Base-by-base conservation (phyloP, 2,329 filamentous ascomycete genomes). In the Phaeosphaeriaceae sp. region DNA sequence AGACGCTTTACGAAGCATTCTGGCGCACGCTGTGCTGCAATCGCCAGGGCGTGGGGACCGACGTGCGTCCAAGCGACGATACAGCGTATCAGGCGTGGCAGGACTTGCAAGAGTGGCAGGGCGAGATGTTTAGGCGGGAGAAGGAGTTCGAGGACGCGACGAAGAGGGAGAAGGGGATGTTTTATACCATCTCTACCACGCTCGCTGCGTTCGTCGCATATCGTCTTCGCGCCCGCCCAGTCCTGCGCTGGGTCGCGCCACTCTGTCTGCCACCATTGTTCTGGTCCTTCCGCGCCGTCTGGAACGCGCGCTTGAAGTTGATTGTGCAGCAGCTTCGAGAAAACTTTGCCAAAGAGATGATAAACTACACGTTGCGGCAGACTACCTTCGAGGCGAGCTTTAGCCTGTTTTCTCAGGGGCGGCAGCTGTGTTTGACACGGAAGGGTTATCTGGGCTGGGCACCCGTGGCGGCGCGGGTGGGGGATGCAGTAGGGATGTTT, bases 21-120 rank as follows among this genome's bases (percentile, higher is more conserved):
- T 58, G 52, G 56, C 52, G 56, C 31, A 58, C 56, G 7, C 20
- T 54, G 7, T 48, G 48, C n/a, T 54, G 52, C 21, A 52, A 58
- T 22, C 44, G 52, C n/a, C 36, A 36, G 5, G 10, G 20, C 4
- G 9, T 25, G 10, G 31, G 41, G n/a, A 13, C 27, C 7, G 10
- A 15, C 7, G 19, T 19, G 1, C 22, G n/a, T 1, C 51, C 51
- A 10, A 19, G 6, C 9, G 42, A 53, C 19, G 51, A 53, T 11
- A n/a, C 2, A 6, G 22, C 40, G n/a, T 53, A 53, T 22, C 9
- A n/a, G 9, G 49, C 49, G 10, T 42, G 21, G 49, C 13, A 22
- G 20, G 17, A 15, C 10, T 5, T 51, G 15, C 11, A 44, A 20
- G 49, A 44, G n/a, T 7, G 7, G 10, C 42, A 45, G 42, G 9